phyloP scores from a whole-genome alignment of 768 basidiomycete species.

The Phylloporus sp. region DNA sequence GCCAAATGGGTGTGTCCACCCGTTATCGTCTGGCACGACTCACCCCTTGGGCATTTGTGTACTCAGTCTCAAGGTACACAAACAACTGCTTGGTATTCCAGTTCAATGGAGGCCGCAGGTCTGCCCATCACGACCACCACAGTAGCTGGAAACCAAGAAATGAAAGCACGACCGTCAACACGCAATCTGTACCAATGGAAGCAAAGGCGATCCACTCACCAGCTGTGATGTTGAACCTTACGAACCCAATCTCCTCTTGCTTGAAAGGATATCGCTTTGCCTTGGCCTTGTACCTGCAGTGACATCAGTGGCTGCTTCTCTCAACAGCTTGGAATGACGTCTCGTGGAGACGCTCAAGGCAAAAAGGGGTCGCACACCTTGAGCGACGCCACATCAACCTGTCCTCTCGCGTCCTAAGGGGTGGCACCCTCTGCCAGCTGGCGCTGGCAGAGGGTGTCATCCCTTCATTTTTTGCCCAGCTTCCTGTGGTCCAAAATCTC shows the following conservation, averaged over 20 bases:
- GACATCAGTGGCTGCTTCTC: conserved; percentile 8
- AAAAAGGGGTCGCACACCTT: conserved; percentile 51
- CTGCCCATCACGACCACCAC: conserved; percentile 36
- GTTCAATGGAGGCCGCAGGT: conserved; percentile 79
- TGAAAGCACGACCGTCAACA: conserved; percentile 28
- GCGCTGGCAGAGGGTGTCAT: too few species aligned
- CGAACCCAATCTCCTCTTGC: conserved; percentile 74
- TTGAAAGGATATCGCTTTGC: conserved; percentile 52
- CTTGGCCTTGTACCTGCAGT: conserved; percentile 43
- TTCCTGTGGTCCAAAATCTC: too few species aligned
- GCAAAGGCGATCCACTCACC: conserved; percentile 44
- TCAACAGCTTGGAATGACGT: conserved; percentile 7
- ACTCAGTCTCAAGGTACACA: conserved; percentile 82
- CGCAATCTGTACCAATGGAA: conserved; percentile 25
- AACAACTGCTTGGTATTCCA: conserved; percentile 98
- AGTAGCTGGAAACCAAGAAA: conserved; percentile 19
- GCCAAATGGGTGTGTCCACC: conserved; percentile 18
- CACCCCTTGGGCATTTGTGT: conserved; percentile 68
- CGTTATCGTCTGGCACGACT: too few species aligned
- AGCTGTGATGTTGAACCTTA: conserved; percentile 77
- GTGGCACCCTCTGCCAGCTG: too few species aligned
- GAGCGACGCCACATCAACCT: conserved; percentile 56
- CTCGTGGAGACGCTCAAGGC: conserved; percentile 1
- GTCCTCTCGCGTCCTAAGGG: conserved; percentile 54
- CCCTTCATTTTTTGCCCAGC: too few species aligned